Conservation (phyloP, 371 early-diverging fungal genomes). For the Circinella umbellata region DNA sequence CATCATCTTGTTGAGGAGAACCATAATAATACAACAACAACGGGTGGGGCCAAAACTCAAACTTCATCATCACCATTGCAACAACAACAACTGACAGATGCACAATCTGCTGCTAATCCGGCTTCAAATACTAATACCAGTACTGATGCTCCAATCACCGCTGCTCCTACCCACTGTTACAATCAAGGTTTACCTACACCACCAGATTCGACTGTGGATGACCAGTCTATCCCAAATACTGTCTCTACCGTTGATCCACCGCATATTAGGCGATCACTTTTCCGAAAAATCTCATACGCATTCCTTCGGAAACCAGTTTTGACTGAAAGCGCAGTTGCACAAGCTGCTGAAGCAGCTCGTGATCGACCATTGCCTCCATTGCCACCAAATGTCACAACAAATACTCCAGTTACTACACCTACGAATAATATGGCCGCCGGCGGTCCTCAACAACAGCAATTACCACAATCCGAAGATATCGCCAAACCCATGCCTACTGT, state of each 20-base stretch:
- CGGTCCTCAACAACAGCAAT: conserved; percentile 7
- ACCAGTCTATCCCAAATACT: not conserved
- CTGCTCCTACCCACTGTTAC: not conserved
- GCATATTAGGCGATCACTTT: conserved; percentile 6
- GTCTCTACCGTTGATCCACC: not conserved
- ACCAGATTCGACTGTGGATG: not conserved
- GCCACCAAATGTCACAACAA: not conserved
- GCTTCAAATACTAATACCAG: too few relatives aligned
- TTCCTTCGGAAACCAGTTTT: conserved; percentile 16
- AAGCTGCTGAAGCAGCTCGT: not conserved
- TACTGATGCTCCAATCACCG: too few relatives aligned
- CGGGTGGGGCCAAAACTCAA: too few relatives aligned
- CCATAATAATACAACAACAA: not conserved
- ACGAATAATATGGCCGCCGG: not conserved
- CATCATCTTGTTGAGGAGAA: conserved; percentile 33
- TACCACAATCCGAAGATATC: not conserved
- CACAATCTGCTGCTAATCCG: too few relatives aligned
- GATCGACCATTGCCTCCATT: conserved; percentile 17
- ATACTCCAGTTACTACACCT: not conserved
- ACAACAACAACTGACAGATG: conserved; percentile 8
- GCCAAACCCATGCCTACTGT: conserved; percentile 3
- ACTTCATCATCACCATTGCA: not conserved
- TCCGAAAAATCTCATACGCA: conserved; percentile 26
- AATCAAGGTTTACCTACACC: conserved; percentile 11
- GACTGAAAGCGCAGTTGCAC: not conserved